Evolutionary conservation across 1,284 basidiomycete genomes (phyloP).

Genomic region (Cutaneotrichosporon sp.): DNA sequence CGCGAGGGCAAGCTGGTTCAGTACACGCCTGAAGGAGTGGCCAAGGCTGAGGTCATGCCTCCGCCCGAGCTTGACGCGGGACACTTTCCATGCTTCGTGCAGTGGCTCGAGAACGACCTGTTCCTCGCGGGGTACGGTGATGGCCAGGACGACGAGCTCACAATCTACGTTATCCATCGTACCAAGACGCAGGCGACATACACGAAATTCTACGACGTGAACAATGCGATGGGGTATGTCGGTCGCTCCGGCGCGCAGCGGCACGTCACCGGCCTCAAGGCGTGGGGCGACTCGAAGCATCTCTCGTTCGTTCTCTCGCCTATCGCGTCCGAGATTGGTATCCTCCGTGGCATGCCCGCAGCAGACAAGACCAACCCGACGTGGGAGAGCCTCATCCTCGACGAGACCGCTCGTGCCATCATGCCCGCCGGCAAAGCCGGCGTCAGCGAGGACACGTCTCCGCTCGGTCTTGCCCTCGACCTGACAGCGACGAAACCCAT

Average conservation of each 20-base stretch:
- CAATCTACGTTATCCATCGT: conserved; percentile 43
- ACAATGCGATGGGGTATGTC: conserved; percentile 43
- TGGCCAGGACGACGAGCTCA: conserved; percentile 43
- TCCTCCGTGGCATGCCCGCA: conserved; percentile 32
- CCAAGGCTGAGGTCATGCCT: conserved; percentile 49
- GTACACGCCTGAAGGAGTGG: conserved; percentile 52
- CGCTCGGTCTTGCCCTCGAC: conserved; percentile 52
- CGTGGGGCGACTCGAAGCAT: conserved; percentile 46
- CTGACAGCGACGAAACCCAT: conserved; percentile 49
- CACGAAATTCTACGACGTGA: conserved; percentile 47
- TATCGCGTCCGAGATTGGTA: conserved; percentile 46
- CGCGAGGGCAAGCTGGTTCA: conserved; percentile 49
- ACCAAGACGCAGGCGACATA: conserved; percentile 35
- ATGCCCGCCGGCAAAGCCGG: conserved; percentile 49
- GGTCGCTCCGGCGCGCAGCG: conserved; percentile 38
- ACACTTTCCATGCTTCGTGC: conserved; percentile 40
- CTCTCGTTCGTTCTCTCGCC: conserved; percentile 50
- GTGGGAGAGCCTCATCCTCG: conserved; percentile 51
- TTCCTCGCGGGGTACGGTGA: conserved; percentile 51
- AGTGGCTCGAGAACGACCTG: conserved; percentile 56
- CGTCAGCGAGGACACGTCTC: conserved; percentile 48
- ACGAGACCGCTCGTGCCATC: conserved; percentile 51
- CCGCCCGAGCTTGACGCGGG: conserved; percentile 41
- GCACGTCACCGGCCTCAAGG: conserved; percentile 44
- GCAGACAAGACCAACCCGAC: conserved; percentile 25